Conservation (phyloP, 441 rosid species). For the Bruguiera hainesii region DNA sequence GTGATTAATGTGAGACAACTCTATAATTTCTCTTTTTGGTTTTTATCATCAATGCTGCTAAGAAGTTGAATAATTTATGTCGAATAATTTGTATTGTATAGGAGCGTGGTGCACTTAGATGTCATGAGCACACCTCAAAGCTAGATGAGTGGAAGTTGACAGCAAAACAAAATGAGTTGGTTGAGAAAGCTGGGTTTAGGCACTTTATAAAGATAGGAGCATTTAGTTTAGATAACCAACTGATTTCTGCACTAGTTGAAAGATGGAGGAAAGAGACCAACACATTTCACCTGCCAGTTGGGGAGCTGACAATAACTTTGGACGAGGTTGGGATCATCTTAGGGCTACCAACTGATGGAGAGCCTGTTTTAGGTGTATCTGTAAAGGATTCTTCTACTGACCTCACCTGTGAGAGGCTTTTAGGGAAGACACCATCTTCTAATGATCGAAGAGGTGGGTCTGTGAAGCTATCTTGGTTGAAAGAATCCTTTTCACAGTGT, state of each 20-base stretch:
- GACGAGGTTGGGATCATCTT: conserved; percentile 56
- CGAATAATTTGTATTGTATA: conserved; percentile 9
- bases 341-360: conserved; percentile 64
- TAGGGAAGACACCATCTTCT: conserved; percentile 50
- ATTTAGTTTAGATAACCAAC: conserved; percentile 62
- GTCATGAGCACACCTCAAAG: conserved; percentile 75
- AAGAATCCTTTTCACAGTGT: conserved; percentile 62
- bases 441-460: conserved; percentile 58
- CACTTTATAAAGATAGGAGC: conserved; percentile 57
- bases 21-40: not conserved
- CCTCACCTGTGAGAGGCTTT: conserved; percentile 44
- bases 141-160: conserved; percentile 76
- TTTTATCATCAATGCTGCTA: not conserved
- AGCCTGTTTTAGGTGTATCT: conserved; percentile 52
- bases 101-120: conserved; percentile 79
- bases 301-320: conserved; percentile 73
- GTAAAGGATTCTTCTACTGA: conserved; percentile 28
- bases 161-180: conserved; percentile 48
- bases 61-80: not conserved
- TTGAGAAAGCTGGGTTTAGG: conserved; percentile 67
- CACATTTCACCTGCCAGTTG: conserved; percentile 61
- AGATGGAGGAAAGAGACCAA: conserved; percentile 78
- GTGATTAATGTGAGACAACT: not conserved
- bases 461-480: conserved; percentile 68
- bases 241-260: conserved; percentile 67